These are phyloP conservation scores for Hypoxylon sp. DNA, from an alignment of 2,329 filamentous ascomycete genomes.

Conservation along the genomic window DNA sequence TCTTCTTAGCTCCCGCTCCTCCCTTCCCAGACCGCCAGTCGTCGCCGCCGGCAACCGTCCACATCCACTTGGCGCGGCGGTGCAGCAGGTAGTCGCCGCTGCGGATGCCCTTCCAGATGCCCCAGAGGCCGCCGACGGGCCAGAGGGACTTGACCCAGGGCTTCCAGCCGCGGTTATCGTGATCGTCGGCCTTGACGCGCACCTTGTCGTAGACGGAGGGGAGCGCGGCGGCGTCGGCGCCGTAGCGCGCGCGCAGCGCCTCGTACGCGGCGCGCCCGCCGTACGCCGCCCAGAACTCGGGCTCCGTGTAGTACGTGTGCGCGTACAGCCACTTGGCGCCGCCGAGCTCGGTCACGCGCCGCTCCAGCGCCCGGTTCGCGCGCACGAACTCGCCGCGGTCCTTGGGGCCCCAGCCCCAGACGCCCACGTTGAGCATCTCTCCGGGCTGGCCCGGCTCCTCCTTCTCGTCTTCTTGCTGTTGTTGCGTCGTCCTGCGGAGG, in stretches of 20 bases:
- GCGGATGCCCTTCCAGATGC: constrained; percentile 65
- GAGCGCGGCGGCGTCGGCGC: constrained; percentile 67
- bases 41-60: constrained; percentile 47
- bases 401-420: constrained; percentile 80
- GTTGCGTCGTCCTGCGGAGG: constrained; percentile 47
- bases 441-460: constrained; percentile 7
- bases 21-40: no score
- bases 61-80: constrained; percentile 62
- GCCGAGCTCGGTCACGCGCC: constrained; percentile 71
- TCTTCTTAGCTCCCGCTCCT: constrained; percentile 37
- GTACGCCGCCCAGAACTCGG: constrained; percentile 74
- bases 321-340: constrained; percentile 91
- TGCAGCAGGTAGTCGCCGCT: constrained; percentile 65
- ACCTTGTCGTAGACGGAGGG: constrained; percentile 78
- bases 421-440: constrained; percentile 68
- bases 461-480: constrained; percentile 16
- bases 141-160: constrained; percentile 57
- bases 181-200: constrained; percentile 58
- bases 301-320: constrained; percentile 80
- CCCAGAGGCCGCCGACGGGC: constrained; percentile 67
- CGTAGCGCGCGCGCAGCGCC: constrained; percentile 67
- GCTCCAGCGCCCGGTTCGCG: constrained; percentile 76
- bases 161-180: constrained; percentile 52
- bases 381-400: constrained; percentile 66
- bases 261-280: constrained; percentile 67